A percentile compares a stretch with the other conserved stretches of the same genome.
These are phyloP conservation scores for Ganoderma lucidum DNA, from an alignment of 1,284 basidiomycete species.

Conservation along the genomic window DNA sequence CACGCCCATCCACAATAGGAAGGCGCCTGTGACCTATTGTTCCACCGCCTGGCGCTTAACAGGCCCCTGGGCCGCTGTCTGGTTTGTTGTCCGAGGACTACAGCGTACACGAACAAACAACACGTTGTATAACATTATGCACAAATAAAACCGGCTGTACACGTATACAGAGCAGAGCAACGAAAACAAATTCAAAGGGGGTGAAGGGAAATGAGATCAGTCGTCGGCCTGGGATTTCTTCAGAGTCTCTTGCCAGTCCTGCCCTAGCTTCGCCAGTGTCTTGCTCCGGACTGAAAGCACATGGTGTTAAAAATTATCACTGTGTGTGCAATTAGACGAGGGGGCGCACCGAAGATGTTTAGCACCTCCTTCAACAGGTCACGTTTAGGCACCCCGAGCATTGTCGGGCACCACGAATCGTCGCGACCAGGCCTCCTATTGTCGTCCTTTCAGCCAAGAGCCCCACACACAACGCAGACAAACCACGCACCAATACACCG, in stretches of 20 bases:
- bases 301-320: not conserved
- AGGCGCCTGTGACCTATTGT: constrained; percentile 1
- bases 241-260: constrained; percentile 81
- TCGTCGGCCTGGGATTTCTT: constrained; percentile 62
- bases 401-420: constrained; percentile 69
- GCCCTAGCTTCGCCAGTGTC: constrained; percentile 72
- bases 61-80: too few species aligned
- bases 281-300: constrained; percentile 67
- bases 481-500: constrained; percentile 77
- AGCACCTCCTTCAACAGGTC: constrained; percentile 84
- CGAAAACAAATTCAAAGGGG: not conserved
- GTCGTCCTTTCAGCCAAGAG: constrained; percentile 5
- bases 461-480: constrained; percentile 1
- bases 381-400: constrained; percentile 77
- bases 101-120: not conserved
- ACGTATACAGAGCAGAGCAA: constrained; percentile 6
- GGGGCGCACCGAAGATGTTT: constrained; percentile 68
- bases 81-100: not conserved
- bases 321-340: not conserved
- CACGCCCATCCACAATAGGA: constrained; percentile 10
- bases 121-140: constrained; percentile 5
- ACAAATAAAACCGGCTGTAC: constrained; percentile 3
- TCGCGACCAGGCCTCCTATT: constrained; percentile 71
- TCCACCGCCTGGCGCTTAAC: not conserved
- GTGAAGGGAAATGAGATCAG: constrained; percentile 16